Base-by-base conservation (phyloP, 305 asterid species). In the Fraxinus albicans region DNA sequence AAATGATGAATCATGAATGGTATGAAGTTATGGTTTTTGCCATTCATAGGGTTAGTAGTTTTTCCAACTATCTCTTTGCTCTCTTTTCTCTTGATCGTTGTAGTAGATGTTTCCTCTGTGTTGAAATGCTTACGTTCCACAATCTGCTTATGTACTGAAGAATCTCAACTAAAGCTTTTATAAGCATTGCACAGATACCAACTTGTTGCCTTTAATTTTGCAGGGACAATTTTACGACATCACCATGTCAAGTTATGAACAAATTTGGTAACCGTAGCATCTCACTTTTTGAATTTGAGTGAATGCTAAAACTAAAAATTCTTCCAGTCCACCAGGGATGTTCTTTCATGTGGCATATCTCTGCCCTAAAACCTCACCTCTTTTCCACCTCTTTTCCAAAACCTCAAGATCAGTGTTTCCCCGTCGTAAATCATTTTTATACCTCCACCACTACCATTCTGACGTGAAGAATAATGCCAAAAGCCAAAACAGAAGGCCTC, bases 341-440 rank as follows among this genome's bases (percentile, higher is more conserved):
- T 82, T 85, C 82, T 58, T 80, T 70, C 88, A 90, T 63, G 84
- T 73, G 86, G 88, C 88, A 63, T 77, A 81, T 42, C 36, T 83
- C 44, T 84, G 89, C 34, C 91, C 91, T 79, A 89, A 83, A 83
- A 81, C 91, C 81, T 82, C 93, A 35, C 78, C 84, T 19, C 81
- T 91, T 79, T 72, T 85, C 50, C 74, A 88, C 81, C 76, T 84
- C 76, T 77, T 91, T 79, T 47, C 86, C 82, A 86, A 83, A 82
- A 78, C 73, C 84, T 78, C 89, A 34, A 60, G 69, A 79, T 17
- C 89, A 9, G 72, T 77, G 75, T 82, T 82, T 79, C 36, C 65
- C 81, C 86, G n/a, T 60, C 77, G 85, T 69, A 88, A 82, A 81
- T 78, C 84, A 78, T 47, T 87, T 72, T 76, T 33, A 23, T 12